A percentile compares a stretch with the other conserved stretches of the same genome.
Evolutionary conservation across 139 green algal species (phyloP).

Genomic region (Closterium sp.): DNA sequence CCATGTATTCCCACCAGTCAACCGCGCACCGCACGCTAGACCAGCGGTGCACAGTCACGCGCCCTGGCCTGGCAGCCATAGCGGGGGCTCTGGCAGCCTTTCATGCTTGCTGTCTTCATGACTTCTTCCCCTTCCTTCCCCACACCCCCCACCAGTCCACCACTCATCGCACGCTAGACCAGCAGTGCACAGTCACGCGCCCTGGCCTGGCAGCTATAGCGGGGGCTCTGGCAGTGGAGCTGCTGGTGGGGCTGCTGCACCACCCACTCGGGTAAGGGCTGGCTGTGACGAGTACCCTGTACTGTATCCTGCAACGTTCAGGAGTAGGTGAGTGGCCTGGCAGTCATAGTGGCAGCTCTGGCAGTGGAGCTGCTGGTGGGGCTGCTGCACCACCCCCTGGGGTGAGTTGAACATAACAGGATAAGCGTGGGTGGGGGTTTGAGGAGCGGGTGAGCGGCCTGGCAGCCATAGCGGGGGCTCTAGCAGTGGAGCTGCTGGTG

Average conservation of each 20-base stretch:
- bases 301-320: too few relatives aligned
- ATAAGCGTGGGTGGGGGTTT: not conserved
- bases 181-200: conserved; percentile 94
- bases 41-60: too few relatives aligned
- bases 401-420: conserved; percentile 10
- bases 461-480: conserved; percentile 77
- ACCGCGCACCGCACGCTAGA: too few relatives aligned
- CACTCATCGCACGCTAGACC: conserved; percentile 81
- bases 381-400: conserved; percentile 71
- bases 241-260: conserved; percentile 79
- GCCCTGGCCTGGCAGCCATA: conserved; percentile 83
- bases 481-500: conserved; percentile 88
- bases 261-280: conserved; percentile 61
- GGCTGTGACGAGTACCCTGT: not conserved
- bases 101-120: not conserved
- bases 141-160: conserved; percentile 61
- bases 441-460: conserved; percentile 66
- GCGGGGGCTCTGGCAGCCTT: conserved; percentile 58
- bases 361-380: conserved; percentile 87
- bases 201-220: conserved; percentile 88
- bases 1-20: too few relatives aligned
- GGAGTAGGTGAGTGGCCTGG: conserved; percentile 70
- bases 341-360: conserved; percentile 79
- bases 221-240: conserved; percentile 82
- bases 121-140: not conserved